phyloP scores from a whole-genome alignment of 169 alveolate species.

The Besnoitia besnoiti region DNA sequence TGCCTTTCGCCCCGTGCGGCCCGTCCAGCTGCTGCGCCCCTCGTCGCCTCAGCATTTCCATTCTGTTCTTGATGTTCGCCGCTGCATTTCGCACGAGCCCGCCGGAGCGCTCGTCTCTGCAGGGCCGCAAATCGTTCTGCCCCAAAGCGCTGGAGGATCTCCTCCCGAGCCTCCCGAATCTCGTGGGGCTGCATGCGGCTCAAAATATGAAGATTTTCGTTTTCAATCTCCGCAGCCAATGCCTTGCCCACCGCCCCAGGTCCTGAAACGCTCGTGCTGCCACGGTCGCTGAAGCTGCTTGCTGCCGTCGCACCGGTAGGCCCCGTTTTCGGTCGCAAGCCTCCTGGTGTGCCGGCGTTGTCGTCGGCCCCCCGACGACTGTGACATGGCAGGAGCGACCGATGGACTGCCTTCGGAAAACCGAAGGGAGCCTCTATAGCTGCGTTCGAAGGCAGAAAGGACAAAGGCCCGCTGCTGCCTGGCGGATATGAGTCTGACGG shows the following conservation, averaged over 20 bases:
- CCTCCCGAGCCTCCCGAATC: conserved; percentile 4
- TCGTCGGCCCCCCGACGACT: background rate
- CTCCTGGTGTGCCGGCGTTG: background rate
- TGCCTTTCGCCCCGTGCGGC: background rate
- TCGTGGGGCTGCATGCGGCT: conserved; percentile 30
- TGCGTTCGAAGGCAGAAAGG: background rate
- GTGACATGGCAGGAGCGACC: background rate
- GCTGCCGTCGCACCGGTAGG: no score
- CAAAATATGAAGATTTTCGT: background rate
- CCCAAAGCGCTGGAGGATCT: conserved; percentile 21
- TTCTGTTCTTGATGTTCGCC: background rate
- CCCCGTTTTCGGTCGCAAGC: no score
- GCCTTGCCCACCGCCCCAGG: background rate
- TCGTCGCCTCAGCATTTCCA: background rate
- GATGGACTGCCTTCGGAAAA: conserved; percentile 23
- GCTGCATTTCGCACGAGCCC: background rate
- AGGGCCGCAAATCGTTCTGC: conserved; percentile 23
- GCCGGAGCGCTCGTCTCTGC: conserved; percentile 35
- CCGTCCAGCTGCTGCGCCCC: background rate
- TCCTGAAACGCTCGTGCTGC: no score
- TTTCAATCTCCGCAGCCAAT: background rate
- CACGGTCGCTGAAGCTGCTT: no score
- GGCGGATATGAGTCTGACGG: background rate
- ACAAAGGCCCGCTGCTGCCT: background rate
- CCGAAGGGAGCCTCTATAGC: conserved; percentile 27